Conservation (phyloP, 1,284 basidiomycete species). For the Golubevia pallescens region DNA sequence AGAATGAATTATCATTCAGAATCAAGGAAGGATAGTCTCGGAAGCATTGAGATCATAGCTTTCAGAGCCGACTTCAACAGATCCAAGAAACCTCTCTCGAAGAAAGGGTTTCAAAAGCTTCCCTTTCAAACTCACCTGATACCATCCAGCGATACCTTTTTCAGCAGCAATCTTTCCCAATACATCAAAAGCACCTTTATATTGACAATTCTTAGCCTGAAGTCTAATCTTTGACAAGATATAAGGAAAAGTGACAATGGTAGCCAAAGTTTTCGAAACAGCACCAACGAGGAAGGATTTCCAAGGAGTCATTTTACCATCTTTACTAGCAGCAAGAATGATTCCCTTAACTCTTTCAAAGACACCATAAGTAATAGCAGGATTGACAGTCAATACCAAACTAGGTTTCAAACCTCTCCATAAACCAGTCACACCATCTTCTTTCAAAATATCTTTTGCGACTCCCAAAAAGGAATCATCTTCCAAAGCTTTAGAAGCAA, state of each 20-base stretch:
- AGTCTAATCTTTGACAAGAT: slow-evolving; percentile 98
- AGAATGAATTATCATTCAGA: too few species aligned
- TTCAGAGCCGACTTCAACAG: too few species aligned
- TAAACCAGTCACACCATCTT: slow-evolving; percentile 87
- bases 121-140: slow-evolving; percentile 69
- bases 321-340: slow-evolving; percentile 67
- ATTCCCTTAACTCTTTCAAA: slow-evolving; percentile 87
- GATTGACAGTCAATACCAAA: slow-evolving; percentile 88
- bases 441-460: slow-evolving; percentile 83
- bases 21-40: too few species aligned
- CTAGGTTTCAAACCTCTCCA: slow-evolving; percentile 94
- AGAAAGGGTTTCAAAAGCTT: too few species aligned
- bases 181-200: slow-evolving; percentile 78
- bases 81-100: too few species aligned
- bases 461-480: slow-evolving; percentile 73
- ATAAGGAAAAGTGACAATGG: slow-evolving; percentile 65
- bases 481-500: slow-evolving; percentile 67
- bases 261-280: slow-evolving; percentile 91
- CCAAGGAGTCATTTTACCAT: slow-evolving; percentile 77
- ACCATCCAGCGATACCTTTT: slow-evolving; percentile 77
- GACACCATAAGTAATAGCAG: slow-evolving; percentile 96
- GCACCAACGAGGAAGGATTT: slow-evolving; percentile 89
- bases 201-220: slow-evolving; percentile 73
- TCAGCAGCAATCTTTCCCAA: slow-evolving; percentile 76
- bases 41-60: too few species aligned